phyloP scores from a whole-genome alignment of 352 stramenopile genomes.

The Phytophthora brassicae region DNA sequence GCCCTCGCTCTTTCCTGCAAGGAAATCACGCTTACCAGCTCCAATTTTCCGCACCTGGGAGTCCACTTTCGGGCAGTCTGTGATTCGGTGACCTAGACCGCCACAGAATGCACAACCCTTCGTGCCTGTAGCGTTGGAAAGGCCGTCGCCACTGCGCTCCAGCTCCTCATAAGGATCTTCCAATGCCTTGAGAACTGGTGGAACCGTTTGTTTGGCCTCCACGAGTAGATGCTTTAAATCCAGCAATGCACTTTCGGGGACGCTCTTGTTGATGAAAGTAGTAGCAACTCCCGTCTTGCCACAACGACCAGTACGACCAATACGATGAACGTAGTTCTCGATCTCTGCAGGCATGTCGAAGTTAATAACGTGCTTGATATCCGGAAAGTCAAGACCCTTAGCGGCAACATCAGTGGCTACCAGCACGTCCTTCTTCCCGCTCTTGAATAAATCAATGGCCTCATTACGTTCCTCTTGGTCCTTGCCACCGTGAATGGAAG shows the following conservation, averaged over 20 bases:
- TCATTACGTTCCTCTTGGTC: conserved; percentile 98
- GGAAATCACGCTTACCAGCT: conserved; percentile 92
- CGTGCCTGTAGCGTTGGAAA: conserved; percentile 75
- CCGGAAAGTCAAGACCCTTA: conserved; percentile 98
- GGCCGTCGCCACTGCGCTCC: conserved; percentile 42
- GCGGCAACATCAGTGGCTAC: conserved; percentile 98
- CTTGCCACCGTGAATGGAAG: conserved; percentile 98
- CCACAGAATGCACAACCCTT: conserved; percentile 98
- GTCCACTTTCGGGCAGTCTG: conserved; percentile 98
- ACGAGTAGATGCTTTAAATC: conserved; percentile 99
- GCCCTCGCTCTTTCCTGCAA: conserved; percentile 90
- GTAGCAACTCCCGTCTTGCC: conserved; percentile 98
- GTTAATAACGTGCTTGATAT: conserved; percentile 99
- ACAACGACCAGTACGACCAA: conserved; percentile 97
- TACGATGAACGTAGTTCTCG: conserved; percentile 99
- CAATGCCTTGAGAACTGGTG: conserved; percentile 96
- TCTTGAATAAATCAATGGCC: conserved; percentile 95
- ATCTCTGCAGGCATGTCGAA: conserved; percentile 99
- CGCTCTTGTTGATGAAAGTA: conserved; percentile 99
- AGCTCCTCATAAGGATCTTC: conserved; percentile 95
- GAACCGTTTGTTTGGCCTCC: conserved; percentile 98
- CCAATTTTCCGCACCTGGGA: conserved; percentile 96
- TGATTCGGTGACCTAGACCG: conserved; percentile 97
- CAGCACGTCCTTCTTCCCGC: conserved; percentile 95
- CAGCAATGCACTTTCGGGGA: conserved; percentile 94